A percentile compares a stretch with the other conserved stretches of the same genome.
Conservation (phyloP, 176 grass and related monocot species). For the Carex scoparia region DNA sequence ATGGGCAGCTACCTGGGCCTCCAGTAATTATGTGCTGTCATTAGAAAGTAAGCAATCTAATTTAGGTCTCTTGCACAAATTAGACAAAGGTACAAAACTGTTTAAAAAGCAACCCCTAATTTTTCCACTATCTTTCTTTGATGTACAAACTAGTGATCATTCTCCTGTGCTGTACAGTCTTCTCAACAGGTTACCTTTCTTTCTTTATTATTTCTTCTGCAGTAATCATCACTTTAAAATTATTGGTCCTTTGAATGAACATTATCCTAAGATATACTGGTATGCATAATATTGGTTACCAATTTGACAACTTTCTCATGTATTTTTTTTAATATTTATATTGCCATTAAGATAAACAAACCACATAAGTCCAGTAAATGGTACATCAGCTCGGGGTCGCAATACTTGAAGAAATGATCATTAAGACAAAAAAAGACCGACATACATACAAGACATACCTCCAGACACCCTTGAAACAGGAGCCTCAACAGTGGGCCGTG, state of each 20-base stretch:
- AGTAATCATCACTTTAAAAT: neutral
- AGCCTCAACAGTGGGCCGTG: slow-evolving; percentile 46
- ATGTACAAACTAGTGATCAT: neutral
- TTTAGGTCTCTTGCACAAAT: neutral
- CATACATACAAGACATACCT: slow-evolving; percentile 29
- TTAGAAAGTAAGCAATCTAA: slow-evolving; percentile 10
- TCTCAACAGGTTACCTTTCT: neutral
- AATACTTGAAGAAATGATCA: neutral
- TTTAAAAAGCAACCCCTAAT: neutral
- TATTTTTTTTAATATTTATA: neutral
- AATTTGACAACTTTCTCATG: neutral
- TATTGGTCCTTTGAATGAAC: neutral
- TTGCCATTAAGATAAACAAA: neutral
- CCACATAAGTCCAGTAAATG: neutral
- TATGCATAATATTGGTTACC: neutral
- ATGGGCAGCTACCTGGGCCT: slow-evolving; percentile 50
- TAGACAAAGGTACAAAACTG: neutral
- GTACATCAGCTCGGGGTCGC: neutral
- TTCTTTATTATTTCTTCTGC: neutral
- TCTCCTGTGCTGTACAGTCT: neutral
- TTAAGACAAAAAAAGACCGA: neutral
- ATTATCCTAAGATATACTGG: neutral
- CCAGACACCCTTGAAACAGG: slow-evolving; percentile 48
- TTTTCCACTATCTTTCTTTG: neutral
- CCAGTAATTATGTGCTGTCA: slow-evolving; percentile 41